Percentiles rank a stretch among this genome's conserved stretches.
Conservation (phyloP, 176 grass and related monocot species). For the Saccharum officinarum region DNA sequence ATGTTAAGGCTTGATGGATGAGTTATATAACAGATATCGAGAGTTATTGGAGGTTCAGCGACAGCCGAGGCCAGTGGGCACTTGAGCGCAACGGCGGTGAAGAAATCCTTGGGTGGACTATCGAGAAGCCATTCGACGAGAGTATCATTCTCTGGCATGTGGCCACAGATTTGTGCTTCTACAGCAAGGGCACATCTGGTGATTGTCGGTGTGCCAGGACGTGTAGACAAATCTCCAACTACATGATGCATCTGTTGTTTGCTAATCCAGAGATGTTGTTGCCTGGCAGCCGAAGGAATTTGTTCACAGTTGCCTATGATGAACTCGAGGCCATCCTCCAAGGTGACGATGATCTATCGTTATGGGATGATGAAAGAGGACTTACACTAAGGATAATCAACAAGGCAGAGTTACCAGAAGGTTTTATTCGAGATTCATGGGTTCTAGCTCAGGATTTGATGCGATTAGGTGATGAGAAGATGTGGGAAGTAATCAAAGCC, state of each 20-base stretch:
- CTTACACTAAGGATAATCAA: background rate
- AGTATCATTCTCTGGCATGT: background rate
- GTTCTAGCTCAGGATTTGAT: background rate
- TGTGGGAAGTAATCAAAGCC: background rate
- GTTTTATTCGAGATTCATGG: background rate
- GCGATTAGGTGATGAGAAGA: background rate
- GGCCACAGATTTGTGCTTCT: background rate
- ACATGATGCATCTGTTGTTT: background rate
- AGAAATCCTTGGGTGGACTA: background rate
- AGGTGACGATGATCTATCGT: too few relatives aligned
- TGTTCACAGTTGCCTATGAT: background rate
- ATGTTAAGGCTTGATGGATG: too few relatives aligned
- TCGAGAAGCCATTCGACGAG: background rate
- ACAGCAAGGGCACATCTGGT: background rate
- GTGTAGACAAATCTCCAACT: background rate
- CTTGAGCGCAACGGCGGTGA: too few relatives aligned
- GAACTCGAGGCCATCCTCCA: background rate
- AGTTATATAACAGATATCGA: too few relatives aligned
- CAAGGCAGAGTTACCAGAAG: background rate
- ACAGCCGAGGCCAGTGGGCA: too few relatives aligned
- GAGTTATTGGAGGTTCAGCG: too few relatives aligned
- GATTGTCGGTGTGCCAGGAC: background rate
- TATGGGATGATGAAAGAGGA: rapidly evolving
- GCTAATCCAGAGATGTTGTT: background rate
- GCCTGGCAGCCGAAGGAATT: background rate